These are phyloP conservation scores for Globomyces sp. DNA, from an alignment of 371 early-diverging fungal genomes.

Conservation along the genomic window DNA sequence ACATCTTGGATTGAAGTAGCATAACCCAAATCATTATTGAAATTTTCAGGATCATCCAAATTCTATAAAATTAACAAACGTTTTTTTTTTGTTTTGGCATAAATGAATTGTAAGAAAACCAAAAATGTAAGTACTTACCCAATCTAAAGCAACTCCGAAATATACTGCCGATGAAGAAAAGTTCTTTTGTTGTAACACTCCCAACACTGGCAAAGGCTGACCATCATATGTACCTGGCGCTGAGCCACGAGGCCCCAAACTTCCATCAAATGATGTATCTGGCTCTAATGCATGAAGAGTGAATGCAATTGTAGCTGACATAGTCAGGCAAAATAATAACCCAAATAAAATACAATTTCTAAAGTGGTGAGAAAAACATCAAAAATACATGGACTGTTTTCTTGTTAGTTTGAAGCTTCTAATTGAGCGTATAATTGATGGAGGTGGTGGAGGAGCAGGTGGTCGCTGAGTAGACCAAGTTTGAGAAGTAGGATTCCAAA, in stretches of 20 bases:
- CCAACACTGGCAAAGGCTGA: conserved; percentile 26
- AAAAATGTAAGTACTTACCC: conserved; percentile 11
- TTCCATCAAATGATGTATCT: conserved; percentile 16
- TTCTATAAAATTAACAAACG: conserved; percentile 9
- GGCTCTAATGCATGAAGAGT: neutral
- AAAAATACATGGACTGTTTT: neutral
- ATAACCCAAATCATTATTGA: conserved; percentile 21
- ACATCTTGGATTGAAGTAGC: conserved; percentile 26
- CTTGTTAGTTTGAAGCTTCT: too few species aligned
- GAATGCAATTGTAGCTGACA: neutral
- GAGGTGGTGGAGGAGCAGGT: too few species aligned
- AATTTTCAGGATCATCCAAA: conserved; percentile 24
- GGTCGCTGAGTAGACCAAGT: neutral
- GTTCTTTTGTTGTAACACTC: conserved; percentile 13
- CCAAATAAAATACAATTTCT: neutral
- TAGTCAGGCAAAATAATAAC: neutral
- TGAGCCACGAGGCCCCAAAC: conserved; percentile 23
- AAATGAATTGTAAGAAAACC: too few species aligned
- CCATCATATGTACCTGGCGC: conserved; percentile 25
- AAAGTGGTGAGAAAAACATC: neutral
- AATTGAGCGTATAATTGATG: too few species aligned
- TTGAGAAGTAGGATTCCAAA: neutral
- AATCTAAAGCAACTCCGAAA: conserved; percentile 30
- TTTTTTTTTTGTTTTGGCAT: neutral
- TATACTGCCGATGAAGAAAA: conserved; percentile 2